Conservation (phyloP, 2,329 filamentous ascomycete species). For the Fusarium napiforme region DNA sequence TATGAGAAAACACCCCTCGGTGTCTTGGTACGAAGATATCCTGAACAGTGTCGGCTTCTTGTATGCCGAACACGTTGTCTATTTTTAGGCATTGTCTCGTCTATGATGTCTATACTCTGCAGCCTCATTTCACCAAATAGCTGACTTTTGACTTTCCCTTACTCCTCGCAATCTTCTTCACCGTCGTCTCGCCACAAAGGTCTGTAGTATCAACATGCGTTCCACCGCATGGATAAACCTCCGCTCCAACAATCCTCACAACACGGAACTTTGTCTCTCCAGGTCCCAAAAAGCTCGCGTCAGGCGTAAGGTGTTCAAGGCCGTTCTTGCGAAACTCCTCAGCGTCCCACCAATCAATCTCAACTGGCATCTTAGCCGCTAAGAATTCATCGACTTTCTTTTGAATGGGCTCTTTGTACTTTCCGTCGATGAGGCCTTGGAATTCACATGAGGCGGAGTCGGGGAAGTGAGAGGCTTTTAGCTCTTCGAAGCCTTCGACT, state of each 20-base stretch:
- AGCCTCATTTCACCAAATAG: constrained; percentile 28
- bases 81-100: neutral
- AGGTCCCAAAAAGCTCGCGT: constrained; percentile 48
- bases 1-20: neutral
- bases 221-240: constrained; percentile 79
- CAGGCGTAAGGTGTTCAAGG: constrained; percentile 65
- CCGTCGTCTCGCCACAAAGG: constrained; percentile 67
- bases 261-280: constrained; percentile 68
- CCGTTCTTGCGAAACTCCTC: constrained; percentile 67
- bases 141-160: constrained; percentile 43
- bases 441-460: constrained; percentile 76
- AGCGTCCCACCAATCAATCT: constrained; percentile 73
- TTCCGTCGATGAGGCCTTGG: constrained; percentile 71
- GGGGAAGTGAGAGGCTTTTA: constrained; percentile 79
- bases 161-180: constrained; percentile 69
- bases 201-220: constrained; percentile 75
- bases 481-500: constrained; percentile 67
- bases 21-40: neutral
- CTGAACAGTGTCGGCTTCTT: neutral
- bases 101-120: neutral
- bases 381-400: constrained; percentile 68
- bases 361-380: constrained; percentile 64
- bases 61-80: neutral
- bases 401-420: constrained; percentile 72
- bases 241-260: constrained; percentile 74